Percentiles rank a stretch among this genome's conserved stretches.
Conservation (phyloP, 345 rosid species). For the Tarenaya hassleriana region DNA sequence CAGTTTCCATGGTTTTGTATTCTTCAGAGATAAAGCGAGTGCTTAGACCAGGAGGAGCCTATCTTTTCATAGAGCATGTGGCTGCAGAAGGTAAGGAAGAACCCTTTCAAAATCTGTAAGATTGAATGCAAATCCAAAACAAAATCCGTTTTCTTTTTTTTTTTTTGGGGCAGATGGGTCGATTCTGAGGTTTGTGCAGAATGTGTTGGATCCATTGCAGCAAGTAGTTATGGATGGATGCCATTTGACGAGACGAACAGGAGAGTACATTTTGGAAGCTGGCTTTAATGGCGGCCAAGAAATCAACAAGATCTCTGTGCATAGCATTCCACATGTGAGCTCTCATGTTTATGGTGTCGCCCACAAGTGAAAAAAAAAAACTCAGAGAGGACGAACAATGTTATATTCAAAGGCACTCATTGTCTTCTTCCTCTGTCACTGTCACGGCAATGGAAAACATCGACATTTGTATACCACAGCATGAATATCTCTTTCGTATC, state of each 20-base stretch:
- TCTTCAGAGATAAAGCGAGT: conserved; percentile 67
- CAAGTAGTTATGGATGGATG: conserved; percentile 65
- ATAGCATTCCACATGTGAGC: conserved; percentile 33
- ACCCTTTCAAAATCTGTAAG: neutral
- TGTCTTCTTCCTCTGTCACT: too few relatives aligned
- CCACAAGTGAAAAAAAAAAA: conserved; percentile 31
- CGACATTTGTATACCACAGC: too few relatives aligned
- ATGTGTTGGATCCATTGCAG: conserved; percentile 61
- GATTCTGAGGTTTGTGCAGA: conserved; percentile 47
- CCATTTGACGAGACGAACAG: conserved; percentile 64
- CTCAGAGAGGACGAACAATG: neutral
- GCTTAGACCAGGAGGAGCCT: conserved; percentile 67
- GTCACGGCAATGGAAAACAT: too few relatives aligned
- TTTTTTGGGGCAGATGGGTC: conserved; percentile 57
- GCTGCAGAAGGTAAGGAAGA: conserved; percentile 80
- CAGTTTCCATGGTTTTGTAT: too few relatives aligned
- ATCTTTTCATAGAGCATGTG: conserved; percentile 79
- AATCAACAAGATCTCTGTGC: conserved; percentile 33
- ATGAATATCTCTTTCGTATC: too few relatives aligned
- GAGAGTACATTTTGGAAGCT: conserved; percentile 47
- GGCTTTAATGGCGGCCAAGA: conserved; percentile 50
- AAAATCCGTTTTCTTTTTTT: neutral
- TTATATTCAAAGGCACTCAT: too few relatives aligned
- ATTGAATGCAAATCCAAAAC: neutral
- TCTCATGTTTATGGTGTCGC: conserved; percentile 79